A percentile compares a stretch with the other conserved stretches of the same genome.
These are phyloP conservation scores for Microcos paniculata DNA, from an alignment of 345 rosid species.

Conservation along the genomic window DNA sequence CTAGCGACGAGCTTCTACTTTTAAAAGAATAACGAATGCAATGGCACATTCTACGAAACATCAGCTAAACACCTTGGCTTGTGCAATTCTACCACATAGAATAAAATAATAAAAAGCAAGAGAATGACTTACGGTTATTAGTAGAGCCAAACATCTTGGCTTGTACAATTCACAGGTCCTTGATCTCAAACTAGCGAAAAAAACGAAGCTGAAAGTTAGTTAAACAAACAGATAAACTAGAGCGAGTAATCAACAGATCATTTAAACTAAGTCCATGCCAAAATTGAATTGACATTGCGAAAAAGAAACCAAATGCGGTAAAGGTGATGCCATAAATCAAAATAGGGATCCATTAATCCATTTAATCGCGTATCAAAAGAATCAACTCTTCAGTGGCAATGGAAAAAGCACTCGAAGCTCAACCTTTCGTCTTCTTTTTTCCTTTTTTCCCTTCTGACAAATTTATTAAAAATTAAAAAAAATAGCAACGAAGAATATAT, in stretches of 20 bases:
- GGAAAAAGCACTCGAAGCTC: background rate
- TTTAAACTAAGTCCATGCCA: background rate
- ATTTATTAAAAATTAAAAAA: background rate
- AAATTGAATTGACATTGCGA: background rate
- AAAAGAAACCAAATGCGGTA: constrained; percentile 1
- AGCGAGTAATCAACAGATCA: background rate
- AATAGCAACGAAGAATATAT: background rate
- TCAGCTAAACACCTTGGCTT: background rate
- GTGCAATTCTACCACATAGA: too few species aligned
- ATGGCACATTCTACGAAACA: background rate
- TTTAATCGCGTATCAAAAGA: background rate
- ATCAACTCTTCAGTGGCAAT: background rate
- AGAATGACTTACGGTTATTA: constrained; percentile 47
- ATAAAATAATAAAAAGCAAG: constrained; percentile 2
- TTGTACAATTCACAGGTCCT: constrained; percentile 6
- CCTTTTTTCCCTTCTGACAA: background rate
- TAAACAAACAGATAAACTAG: background rate
- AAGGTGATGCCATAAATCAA: background rate
- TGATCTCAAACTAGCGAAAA: constrained; percentile 22
- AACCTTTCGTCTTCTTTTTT: background rate
- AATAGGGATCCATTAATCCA: background rate
- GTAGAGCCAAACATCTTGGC: constrained; percentile 59
- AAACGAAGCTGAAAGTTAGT: background rate
- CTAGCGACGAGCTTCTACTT: background rate
- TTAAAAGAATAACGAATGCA: background rate